Evolutionary conservation across 768 basidiomycete genomes (phyloP), one percentile per base, ranked within the genome.

Genomic region (Paxillus rubicundulus): DNA sequence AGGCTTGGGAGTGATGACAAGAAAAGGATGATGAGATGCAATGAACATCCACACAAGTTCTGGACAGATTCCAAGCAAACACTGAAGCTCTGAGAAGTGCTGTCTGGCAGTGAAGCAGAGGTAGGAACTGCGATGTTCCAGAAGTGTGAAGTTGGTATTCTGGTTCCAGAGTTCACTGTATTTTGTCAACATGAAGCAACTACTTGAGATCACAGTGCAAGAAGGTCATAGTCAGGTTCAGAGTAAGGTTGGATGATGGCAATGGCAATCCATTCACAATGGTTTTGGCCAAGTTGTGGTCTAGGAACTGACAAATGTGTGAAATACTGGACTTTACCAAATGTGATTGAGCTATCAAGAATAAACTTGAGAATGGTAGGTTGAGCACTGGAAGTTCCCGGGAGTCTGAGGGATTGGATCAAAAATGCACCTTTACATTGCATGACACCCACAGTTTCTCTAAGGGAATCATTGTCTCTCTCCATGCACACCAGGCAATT

Each of bases 171-270:
- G n/a, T n/a, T n/a, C n/a, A n/a, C n/a, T n/a, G n/a, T n/a, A n/a
- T n/a, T n/a, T n/a, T n/a, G n/a, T n/a, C n/a, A n/a, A n/a, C n/a
- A 61, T 8, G 58, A 18, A 34, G 51, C 60, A 10, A 67, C 38
- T 0, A 57, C 60, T 4, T 62, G 41, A 12, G 34, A 50, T 1
- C 65, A 69, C 3, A 32, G 30, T 4, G 38, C 21, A 0, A 60
- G 46, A 6, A 70, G 49, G 1, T 45, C 37, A 8, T 24, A 10
- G 34, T 68, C 52, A 0, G 64, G 67, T 2, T 40, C 44, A 12
- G 60, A 56, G 46, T 54, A 69, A 0, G 60, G 16, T 2, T 54
- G 60, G 3, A 65, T 50, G 20, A 69, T 17, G 2, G 66, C 64
- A 7, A 67, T 13, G 46, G 16, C 42, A 38, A 7, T 13, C 38